phyloP scores from a whole-genome alignment of 2,329 filamentous ascomycete genomes.

The Annulohypoxylon truncatum region DNA sequence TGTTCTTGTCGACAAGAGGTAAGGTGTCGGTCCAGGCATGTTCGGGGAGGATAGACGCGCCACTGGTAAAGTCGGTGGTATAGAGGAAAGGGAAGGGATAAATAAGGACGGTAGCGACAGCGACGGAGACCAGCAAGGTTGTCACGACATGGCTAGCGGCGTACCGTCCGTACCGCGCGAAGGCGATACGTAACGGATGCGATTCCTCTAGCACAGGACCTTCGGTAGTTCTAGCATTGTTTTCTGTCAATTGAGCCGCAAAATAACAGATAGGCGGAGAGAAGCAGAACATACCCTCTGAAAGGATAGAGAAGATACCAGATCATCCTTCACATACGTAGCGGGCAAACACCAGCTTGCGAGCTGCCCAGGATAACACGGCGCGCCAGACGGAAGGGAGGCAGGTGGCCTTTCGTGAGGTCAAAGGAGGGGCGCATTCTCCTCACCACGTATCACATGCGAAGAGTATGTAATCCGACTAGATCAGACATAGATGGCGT shows the following conservation, averaged over 20 bases:
- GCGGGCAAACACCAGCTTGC: constrained; percentile 26
- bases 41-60: constrained; percentile 77
- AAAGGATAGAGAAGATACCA: constrained; percentile 83
- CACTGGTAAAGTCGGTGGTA: constrained; percentile 76
- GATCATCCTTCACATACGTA: constrained; percentile 65
- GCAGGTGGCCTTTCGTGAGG: constrained; percentile 33
- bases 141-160: constrained; percentile 79
- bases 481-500: constrained; percentile 7
- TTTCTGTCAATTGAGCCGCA: constrained; percentile 37
- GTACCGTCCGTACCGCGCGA: constrained; percentile 76
- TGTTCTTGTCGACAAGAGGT: constrained; percentile 65
- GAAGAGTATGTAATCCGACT: not conserved
- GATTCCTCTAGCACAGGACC: constrained; percentile 72
- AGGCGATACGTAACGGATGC: constrained; percentile 73
- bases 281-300: constrained; percentile 70
- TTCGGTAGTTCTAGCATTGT: constrained; percentile 73
- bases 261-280: constrained; percentile 1
- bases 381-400: constrained; percentile 29
- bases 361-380: constrained; percentile 33
- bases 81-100: constrained; percentile 83
- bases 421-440: constrained; percentile 38
- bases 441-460: constrained; percentile 26
- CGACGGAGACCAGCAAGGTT: constrained; percentile 79
- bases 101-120: constrained; percentile 74
- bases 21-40: constrained; percentile 85